phyloP scores from a whole-genome alignment of 768 basidiomycete genomes.

The Lactarius sp. region DNA sequence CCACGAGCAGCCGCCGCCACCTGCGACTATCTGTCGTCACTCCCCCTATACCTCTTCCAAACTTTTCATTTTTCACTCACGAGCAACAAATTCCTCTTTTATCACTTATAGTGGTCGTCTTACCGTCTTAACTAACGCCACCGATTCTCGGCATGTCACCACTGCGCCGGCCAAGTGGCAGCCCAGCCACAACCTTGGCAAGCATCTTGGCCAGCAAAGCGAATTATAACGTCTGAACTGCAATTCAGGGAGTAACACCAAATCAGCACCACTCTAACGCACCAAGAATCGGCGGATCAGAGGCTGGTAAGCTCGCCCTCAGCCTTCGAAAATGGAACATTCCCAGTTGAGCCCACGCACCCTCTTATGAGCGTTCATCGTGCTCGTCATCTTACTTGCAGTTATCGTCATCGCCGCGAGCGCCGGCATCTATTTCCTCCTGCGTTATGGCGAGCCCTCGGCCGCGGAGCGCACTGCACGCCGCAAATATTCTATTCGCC shows the following conservation, averaged over 20 bases:
- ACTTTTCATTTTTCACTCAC: neutral
- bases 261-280: neutral
- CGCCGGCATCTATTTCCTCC: constrained; percentile 50
- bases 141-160: neutral
- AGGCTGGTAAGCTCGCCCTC: constrained; percentile 15
- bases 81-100: neutral
- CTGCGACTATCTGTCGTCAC: too few species aligned
- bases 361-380: constrained; percentile 44
- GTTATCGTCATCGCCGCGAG: constrained; percentile 50
- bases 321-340: neutral
- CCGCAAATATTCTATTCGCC: constrained; percentile 21
- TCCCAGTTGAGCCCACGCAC: neutral
- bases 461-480: constrained; percentile 38
- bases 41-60: neutral
- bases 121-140: neutral
- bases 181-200: constrained; percentile 1
- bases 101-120: neutral
- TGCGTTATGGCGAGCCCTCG: constrained; percentile 45
- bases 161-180: constrained; percentile 4
- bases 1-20: neutral
- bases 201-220: constrained; percentile 1
- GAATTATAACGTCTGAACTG: neutral
- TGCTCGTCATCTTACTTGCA: constrained; percentile 50
- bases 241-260: neutral
- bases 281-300: constrained; percentile 23